Percentiles rank a stretch among this genome's conserved stretches.
phyloP scores from a whole-genome alignment of 176 grass and related monocot species.

The Carex pumila region DNA sequence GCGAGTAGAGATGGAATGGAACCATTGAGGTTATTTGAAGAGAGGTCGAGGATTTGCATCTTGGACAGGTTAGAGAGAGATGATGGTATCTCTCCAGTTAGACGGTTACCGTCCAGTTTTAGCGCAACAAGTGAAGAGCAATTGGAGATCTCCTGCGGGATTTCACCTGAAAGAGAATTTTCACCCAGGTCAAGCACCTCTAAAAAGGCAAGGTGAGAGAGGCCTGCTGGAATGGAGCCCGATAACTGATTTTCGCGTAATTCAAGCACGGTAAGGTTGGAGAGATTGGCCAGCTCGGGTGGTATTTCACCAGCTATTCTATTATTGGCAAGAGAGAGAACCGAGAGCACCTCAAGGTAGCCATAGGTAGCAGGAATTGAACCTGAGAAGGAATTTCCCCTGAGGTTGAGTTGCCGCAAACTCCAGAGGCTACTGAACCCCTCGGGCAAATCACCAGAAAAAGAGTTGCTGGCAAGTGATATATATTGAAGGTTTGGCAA shows the following conservation, averaged over 20 bases:
- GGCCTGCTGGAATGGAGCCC: conserved; percentile 43
- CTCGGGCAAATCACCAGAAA: conserved; percentile 70
- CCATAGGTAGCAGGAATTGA: conserved; percentile 70
- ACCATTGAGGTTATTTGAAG: conserved; percentile 65
- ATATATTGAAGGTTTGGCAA: conserved; percentile 68
- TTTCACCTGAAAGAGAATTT: conserved; percentile 58
- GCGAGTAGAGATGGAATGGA: conserved; percentile 58
- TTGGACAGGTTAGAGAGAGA: conserved; percentile 66
- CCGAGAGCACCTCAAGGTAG: conserved; percentile 67
- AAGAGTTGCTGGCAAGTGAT: conserved; percentile 58
- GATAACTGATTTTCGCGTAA: conserved; percentile 53
- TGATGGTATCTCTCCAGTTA: conserved; percentile 63
- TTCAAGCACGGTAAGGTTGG: conserved; percentile 80
- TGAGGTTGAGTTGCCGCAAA: conserved; percentile 61
- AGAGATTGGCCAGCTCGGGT: conserved; percentile 68
- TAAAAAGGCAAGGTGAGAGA: conserved; percentile 48
- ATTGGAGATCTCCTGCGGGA: conserved; percentile 68
- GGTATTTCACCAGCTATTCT: conserved; percentile 60
- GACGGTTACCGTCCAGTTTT: conserved; percentile 57
- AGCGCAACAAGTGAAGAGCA: conserved; percentile 45
- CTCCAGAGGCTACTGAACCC: conserved; percentile 97
- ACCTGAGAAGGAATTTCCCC: conserved; percentile 62
- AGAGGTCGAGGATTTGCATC: conserved; percentile 66
- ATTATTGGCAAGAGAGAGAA: conserved; percentile 67
- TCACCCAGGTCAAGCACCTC: conserved; percentile 63